phyloP scores from a whole-genome alignment of 169 alveolate genomes.

The Plasmodium ovale region DNA sequence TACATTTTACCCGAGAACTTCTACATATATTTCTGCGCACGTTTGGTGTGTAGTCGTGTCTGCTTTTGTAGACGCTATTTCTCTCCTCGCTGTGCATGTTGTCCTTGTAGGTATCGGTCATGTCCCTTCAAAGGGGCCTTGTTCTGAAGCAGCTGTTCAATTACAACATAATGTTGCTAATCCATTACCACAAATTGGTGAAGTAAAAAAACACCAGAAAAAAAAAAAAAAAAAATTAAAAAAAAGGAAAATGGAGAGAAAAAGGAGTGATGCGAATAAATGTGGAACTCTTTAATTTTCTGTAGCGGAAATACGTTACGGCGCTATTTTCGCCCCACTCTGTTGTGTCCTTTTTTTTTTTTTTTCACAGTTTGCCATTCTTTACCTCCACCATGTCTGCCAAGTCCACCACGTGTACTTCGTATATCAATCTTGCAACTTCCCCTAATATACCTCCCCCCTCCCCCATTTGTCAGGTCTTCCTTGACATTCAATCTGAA shows the following conservation, averaged over 20 bases:
- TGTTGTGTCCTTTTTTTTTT: no score
- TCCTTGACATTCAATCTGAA: constrained; percentile 49
- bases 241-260: no score
- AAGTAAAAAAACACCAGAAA: constrained; percentile 22
- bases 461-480: constrained; percentile 44
- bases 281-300: no score
- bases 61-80: background rate
- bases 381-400: no score
- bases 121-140: constrained; percentile 20
- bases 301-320: no score
- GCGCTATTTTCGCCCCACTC: no score
- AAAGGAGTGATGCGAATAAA: background rate
- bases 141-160: constrained; percentile 50
- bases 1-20: no score
- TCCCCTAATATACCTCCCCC: no score
- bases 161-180: constrained; percentile 29
- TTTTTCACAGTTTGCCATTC: no score
- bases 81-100: background rate
- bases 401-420: no score
- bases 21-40: background rate
- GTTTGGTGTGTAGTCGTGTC: background rate
- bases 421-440: no score
- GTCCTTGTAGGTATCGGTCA: constrained; percentile 30
- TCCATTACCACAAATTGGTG: constrained; percentile 56
- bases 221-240: no score